These are phyloP conservation scores for Fusarium coicis DNA, from an alignment of 2,329 filamentous ascomycete genomes.

Conservation along the genomic window DNA sequence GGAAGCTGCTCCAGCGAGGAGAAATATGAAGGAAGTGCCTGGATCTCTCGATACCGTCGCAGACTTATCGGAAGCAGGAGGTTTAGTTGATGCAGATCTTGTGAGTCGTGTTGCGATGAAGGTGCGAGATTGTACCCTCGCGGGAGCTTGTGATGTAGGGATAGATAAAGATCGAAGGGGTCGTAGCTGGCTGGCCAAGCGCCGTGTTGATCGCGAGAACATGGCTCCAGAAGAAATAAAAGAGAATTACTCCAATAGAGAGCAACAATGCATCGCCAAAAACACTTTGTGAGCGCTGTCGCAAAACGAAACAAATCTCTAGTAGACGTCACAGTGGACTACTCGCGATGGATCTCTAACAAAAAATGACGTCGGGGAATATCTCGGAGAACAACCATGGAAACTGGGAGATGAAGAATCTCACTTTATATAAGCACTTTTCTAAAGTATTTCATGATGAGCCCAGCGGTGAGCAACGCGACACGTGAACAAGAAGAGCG, in stretches of 20 bases:
- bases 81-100: not conserved
- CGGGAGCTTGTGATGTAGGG: conserved; percentile 5
- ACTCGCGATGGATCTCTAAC: conserved; percentile 1
- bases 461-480: conserved; percentile 27
- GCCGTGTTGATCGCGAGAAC: conserved; percentile 28
- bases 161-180: conserved; percentile 10
- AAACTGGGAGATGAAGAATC: conserved; percentile 9
- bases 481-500: conserved; percentile 25
- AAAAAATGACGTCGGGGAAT: conserved; percentile 33
- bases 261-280: conserved; percentile 19
- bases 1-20: conserved; percentile 32
- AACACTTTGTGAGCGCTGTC: not conserved
- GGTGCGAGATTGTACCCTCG: conserved; percentile 26
- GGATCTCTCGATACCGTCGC: conserved; percentile 7
- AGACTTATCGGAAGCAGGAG: not conserved
- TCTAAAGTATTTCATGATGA: not conserved
- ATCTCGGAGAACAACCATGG: conserved; percentile 14
- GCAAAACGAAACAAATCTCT: not conserved
- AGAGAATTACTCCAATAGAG: not conserved
- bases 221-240: conserved; percentile 12
- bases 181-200: conserved; percentile 21
- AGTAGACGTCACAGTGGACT: conserved; percentile 22
- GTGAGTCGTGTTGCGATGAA: conserved; percentile 1
- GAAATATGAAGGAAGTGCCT: not conserved
- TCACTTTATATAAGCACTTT: conserved; percentile 8